These are phyloP conservation scores for Arthrobotrys pseudoclavata DNA, from an alignment of 2,329 filamentous ascomycete genomes.

Conservation along the genomic window DNA sequence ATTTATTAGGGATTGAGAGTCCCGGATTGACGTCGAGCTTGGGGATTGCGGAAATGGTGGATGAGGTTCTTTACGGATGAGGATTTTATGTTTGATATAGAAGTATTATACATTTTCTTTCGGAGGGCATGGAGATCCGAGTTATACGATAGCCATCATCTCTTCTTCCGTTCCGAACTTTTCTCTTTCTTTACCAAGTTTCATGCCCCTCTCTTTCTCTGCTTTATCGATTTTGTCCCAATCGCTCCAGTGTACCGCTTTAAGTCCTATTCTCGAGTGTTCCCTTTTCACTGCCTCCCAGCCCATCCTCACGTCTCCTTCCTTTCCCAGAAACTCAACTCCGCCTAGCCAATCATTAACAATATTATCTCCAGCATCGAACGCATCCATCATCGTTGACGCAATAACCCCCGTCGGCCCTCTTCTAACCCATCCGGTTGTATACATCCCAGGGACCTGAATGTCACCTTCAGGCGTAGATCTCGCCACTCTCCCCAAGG, in stretches of 20 bases:
- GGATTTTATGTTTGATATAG: conserved; percentile 5
- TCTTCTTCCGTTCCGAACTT: conserved; percentile 68
- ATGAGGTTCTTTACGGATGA: conserved; percentile 60
- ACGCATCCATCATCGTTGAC: conserved; percentile 94
- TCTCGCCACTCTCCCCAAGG: conserved; percentile 78
- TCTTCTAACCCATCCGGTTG: conserved; percentile 94
- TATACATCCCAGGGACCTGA: conserved; percentile 82
- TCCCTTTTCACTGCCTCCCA: conserved; percentile 82
- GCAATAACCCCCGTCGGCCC: conserved; percentile 97
- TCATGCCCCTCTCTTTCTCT: conserved; percentile 77
- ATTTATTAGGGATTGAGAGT: conserved; percentile 78
- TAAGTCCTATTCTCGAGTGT: conserved; percentile 71
- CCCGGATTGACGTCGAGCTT: conserved; percentile 61
- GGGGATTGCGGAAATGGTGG: conserved; percentile 60
- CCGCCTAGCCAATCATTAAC: conserved; percentile 76
- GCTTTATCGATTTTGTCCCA: conserved; percentile 88
- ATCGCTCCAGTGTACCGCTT: conserved; percentile 82
- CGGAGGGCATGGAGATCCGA: conserved; percentile 26
- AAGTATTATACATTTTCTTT: neutral
- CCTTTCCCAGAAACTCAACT: conserved; percentile 62
- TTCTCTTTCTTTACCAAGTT: conserved; percentile 81
- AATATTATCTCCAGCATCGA: conserved; percentile 86
- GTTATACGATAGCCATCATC: conserved; percentile 62
- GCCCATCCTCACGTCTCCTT: conserved; percentile 70
- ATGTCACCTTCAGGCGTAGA: conserved; percentile 66